Base-by-base conservation (phyloP, 1,139 yeast species). In the Blastobotrys arbuscula region DNA sequence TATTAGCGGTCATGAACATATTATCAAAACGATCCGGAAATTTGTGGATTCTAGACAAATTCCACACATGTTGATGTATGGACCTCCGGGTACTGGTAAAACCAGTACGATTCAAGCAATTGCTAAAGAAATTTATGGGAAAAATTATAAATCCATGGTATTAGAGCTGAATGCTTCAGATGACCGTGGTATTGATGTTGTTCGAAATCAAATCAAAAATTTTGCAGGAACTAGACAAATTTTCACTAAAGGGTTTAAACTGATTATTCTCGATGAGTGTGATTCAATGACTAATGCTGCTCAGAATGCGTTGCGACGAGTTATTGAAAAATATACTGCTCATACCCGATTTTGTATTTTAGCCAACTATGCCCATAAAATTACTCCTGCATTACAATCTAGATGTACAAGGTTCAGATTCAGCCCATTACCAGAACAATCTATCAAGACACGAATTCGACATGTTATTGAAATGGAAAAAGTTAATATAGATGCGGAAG, bases 221-320 rank as follows among this genome's bases (percentile, higher is more conserved):
- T 85, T 85, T 66, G 95, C 95, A 13, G 78, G 87, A 44, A 92
- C 98, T 1, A 80, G 88, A 74, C 98, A 94, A 65, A 92, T 94
- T 49, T 94, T 92, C 69, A 65, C 73, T 20, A 68, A 70, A 50
- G 89, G 92, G 15, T 92, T 90, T 74, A 94, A 94, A 63, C 73
- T 94, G 57, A 84, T 94, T 52, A 88, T 94, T 33, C 73, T 94
- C 56, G 99, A 94, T 70, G 99, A 94, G 69, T 98, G 98, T 0
- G 98, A 94, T 68, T 95, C 98, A 41, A 94, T 94, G 98, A 92
- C 99, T 1, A 82, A 85, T 52, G 95, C 85, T 9, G 98, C 99
- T 0, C 96, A 94, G 66, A 92, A 92, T 64, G 96, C 98, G 1
- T 72, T 94, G 55, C 78, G 99, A 67, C 73, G 99, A 45, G 70